These are phyloP conservation scores for Breynia disticha DNA, from an alignment of 441 rosid genomes.

Conservation along the genomic window DNA sequence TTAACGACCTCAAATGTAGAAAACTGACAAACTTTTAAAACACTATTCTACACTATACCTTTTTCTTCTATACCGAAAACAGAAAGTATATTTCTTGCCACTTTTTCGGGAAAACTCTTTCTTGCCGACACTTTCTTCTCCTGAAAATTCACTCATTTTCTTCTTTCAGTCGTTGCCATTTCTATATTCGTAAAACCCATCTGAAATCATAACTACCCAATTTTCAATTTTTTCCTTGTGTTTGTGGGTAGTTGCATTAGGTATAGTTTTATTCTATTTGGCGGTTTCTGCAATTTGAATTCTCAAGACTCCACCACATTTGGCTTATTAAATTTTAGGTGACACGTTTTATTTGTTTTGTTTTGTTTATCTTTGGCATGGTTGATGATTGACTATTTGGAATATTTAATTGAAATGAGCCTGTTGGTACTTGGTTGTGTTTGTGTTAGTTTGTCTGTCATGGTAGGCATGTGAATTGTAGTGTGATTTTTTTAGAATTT, in stretches of 20 bases:
- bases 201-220: background rate
- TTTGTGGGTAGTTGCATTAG: slow-evolving; percentile 28
- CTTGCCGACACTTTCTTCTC: slow-evolving; percentile 60
- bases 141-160: too few relatives aligned
- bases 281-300: slow-evolving; percentile 34
- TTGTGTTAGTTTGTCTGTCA: slow-evolving; percentile 3
- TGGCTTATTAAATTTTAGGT: too few relatives aligned
- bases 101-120: slow-evolving; percentile 19
- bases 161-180: background rate
- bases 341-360: too few relatives aligned
- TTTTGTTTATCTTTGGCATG: slow-evolving; percentile 24
- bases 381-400: slow-evolving; percentile 12
- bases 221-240: background rate
- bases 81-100: slow-evolving; percentile 6
- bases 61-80: slow-evolving; percentile 12
- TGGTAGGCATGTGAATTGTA: slow-evolving; percentile 8
- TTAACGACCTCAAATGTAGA: slow-evolving; percentile 24
- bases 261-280: slow-evolving; percentile 34
- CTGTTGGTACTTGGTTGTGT: slow-evolving; percentile 3
- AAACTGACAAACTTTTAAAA: background rate
- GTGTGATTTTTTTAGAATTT: slow-evolving; percentile 16
- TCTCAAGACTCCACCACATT: slow-evolving; percentile 14
- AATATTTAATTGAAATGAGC: too few relatives aligned
- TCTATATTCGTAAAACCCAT: background rate
- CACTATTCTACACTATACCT: background rate